Evolutionary conservation across 2,329 filamentous ascomycete species (phyloP).

Genomic region (Pezicula radicicola): DNA sequence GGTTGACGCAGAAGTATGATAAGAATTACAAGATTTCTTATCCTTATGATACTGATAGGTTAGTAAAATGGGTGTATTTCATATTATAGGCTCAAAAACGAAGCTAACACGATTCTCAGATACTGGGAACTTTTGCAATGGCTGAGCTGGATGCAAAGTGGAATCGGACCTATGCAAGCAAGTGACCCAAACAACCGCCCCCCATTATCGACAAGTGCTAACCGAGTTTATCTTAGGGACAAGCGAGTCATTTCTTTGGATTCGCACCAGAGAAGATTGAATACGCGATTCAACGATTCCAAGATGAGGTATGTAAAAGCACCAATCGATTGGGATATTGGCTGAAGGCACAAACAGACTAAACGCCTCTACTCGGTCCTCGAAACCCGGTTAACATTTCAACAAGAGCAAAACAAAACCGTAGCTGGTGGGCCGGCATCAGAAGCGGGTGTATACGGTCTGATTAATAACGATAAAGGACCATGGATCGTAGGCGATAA

Average conservation of each 20-base stretch:
- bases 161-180: conserved; percentile 68
- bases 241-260: conserved; percentile 73
- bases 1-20: conserved; percentile 77
- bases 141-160: conserved; percentile 60
- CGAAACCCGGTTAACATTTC: conserved; percentile 33
- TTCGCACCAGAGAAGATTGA: conserved; percentile 78
- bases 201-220: background rate
- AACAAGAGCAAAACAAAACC: conserved; percentile 10
- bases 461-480: conserved; percentile 17
- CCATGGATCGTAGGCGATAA: conserved; percentile 61
- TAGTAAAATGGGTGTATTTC: no score
- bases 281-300: conserved; percentile 77
- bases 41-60: conserved; percentile 51
- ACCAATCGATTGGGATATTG: conserved; percentile 52
- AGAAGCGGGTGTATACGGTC: conserved; percentile 8
- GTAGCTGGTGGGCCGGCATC: conserved; percentile 12
- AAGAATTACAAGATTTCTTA: conserved; percentile 75
- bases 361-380: conserved; percentile 43
- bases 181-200: background rate
- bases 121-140: conserved; percentile 76
- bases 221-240: conserved; percentile 5
- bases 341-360: conserved; percentile 31
- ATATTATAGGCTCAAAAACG: no score
- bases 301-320: conserved; percentile 69
- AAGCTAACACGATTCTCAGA: conserved; percentile 62